phyloP scores from a whole-genome alignment of 2,329 filamentous ascomycete genomes.

The Penicillium vulpinum region DNA sequence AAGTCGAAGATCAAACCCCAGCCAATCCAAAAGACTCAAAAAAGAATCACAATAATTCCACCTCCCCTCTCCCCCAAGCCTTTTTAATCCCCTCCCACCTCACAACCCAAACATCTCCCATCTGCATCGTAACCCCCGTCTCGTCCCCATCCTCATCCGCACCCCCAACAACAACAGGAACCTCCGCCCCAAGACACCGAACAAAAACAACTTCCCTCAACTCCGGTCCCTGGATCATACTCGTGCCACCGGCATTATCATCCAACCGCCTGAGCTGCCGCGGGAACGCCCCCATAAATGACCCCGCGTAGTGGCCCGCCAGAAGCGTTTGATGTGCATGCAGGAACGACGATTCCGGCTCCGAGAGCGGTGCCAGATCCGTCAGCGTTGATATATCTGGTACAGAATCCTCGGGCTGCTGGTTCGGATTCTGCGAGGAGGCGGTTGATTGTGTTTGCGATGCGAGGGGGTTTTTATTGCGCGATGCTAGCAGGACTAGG shows the following conservation, averaged over 20 bases:
- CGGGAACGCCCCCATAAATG: slow-evolving; percentile 83
- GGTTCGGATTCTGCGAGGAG: slow-evolving; percentile 16
- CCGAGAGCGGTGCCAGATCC: slow-evolving; percentile 65
- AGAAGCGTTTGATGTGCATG: slow-evolving; percentile 81
- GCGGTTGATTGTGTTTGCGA: slow-evolving; percentile 18
- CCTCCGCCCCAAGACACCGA: slow-evolving; percentile 54
- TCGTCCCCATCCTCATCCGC: slow-evolving; percentile 34
- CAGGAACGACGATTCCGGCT: slow-evolving; percentile 77
- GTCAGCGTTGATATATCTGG: slow-evolving; percentile 33
- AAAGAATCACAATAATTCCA: slow-evolving; percentile 43
- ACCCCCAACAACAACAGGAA: slow-evolving; percentile 42
- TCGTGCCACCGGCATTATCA: slow-evolving; percentile 83
- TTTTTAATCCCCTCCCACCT: slow-evolving; percentile 72
- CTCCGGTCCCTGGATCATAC: slow-evolving; percentile 90
- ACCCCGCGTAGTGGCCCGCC: slow-evolving; percentile 78
- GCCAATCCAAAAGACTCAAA: not conserved
- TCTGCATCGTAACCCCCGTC: slow-evolving; percentile 41
- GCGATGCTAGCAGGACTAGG: slow-evolving; percentile 30
- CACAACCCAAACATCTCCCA: slow-evolving; percentile 68
- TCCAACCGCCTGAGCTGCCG: slow-evolving; percentile 77
- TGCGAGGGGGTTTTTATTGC: slow-evolving; percentile 16
- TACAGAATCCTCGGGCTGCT: slow-evolving; percentile 34
- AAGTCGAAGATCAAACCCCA: slow-evolving; percentile 5
- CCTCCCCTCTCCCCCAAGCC: slow-evolving; percentile 45
- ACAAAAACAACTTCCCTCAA: slow-evolving; percentile 81